Base-by-base conservation (phyloP, 768 basidiomycete species). In the Punctularia strigosozonata region DNA sequence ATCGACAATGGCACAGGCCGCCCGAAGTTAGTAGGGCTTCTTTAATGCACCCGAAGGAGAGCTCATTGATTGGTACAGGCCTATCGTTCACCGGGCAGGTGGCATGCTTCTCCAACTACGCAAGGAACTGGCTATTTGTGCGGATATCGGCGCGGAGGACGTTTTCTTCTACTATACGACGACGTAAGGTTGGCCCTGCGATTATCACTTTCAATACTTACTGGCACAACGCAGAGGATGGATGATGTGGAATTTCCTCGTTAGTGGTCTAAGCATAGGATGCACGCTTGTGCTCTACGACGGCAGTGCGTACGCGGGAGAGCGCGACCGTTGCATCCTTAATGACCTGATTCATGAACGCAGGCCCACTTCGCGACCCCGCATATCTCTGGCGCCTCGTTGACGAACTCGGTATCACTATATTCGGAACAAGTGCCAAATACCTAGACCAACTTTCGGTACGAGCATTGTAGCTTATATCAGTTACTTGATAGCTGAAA, bases 161-260 rank as follows among this genome's bases (percentile, higher is more conserved):
- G 73, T 85, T 2, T 86, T 83, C 59, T 83, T 85, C 51, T 85
- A 83, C 53, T 87, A 85, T 48, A 84, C 83, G 1, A 85, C 81
- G 34, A 82, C 80, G 80, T 82, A 46, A 49, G 77, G 63, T 32
- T 36, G 13, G 31, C 21, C 7, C 38, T 40, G 24, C 38, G 36
- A 30, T 42, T 31, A 15, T 18, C 13, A 5, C 31, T 31, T n/a
- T 19, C 39, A 26, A 26, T 33, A 39, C 12, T 25, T n/a, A 36
- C 39, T 43, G 32, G 42, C 38, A 35, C 20, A 23, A 34, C 34
- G 6, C 47, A 85, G 81, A 14, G 81, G 81, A 32, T 86, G 84
- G 85, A 88, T 89, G 84, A 87, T 88, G 85, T 88, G 80, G 76
- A 87, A 87, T 52, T 87, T 84, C 56, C 74, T 87, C 25, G 65